Evolutionary conservation across 2,329 filamentous ascomycete species (phyloP), one percentile per base, ranked within the genome.

Genomic region (Chaetomiaceae sp.): DNA sequence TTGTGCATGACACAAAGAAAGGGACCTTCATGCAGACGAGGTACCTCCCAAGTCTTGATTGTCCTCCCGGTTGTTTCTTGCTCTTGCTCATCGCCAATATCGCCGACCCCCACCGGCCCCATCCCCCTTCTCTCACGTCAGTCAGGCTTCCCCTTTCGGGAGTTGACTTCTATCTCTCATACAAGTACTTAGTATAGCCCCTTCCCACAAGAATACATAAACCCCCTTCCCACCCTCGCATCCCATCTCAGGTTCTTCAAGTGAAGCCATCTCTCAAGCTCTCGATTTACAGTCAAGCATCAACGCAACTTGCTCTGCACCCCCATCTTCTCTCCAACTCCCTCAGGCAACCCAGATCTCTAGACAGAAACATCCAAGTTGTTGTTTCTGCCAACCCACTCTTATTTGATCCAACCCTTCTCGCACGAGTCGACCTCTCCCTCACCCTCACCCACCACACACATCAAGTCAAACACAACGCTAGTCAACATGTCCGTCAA

Each of bases 401-500:
- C n/a, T n/a, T n/a, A n/a, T n/a, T n/a, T n/a, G n/a, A n/a, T n/a
- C n/a, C n/a, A n/a, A n/a, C n/a, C n/a, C n/a, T n/a, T n/a, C n/a
- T n/a, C n/a, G n/a, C n/a, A n/a, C n/a, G n/a, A n/a, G n/a, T n/a
- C n/a, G n/a, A n/a, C n/a, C n/a, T n/a, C n/a, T n/a, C n/a, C n/a
- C n/a, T n/a, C n/a, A n/a, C n/a, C n/a, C n/a, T n/a, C 17, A 16
- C 17, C 3, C 19, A 14, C 23, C 20, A 23, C 34, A 34, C n/a
- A n/a, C n/a, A n/a, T n/a, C n/a, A n/a, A n/a, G n/a, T n/a, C n/a
- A n/a, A n/a, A 27, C 33, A 33, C n/a, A 17, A 39, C 43, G 49
- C 17, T 38, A 23, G 25, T 42, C 63, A 66, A 54, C 56, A 76
- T 76, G 73, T 66, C 67, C 60, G 61, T 69, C 65, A 67, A 69